These are phyloP conservation scores for Penicillium paneum DNA, from an alignment of 2,329 filamentous ascomycete species.

Conservation along the genomic window DNA sequence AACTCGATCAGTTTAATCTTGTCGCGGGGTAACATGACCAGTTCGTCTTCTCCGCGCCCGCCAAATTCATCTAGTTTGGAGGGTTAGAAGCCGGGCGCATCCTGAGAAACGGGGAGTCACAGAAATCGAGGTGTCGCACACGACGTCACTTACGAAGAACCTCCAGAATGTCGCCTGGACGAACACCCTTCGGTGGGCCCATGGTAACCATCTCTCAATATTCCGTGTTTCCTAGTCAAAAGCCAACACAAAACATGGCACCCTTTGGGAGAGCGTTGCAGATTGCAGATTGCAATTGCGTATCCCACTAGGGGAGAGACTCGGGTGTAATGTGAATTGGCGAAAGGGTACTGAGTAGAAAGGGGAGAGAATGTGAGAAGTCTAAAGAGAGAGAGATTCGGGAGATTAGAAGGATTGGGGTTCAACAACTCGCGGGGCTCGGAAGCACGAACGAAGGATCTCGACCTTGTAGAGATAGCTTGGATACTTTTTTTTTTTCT, in stretches of 20 bases:
- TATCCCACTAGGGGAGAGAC: slow-evolving; percentile 4
- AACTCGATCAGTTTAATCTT: slow-evolving; percentile 62
- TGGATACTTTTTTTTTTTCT: background rate
- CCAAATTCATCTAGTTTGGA: slow-evolving; percentile 75
- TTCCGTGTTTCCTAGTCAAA: slow-evolving; percentile 11
- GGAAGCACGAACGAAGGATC: slow-evolving; percentile 15
- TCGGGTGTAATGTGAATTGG: slow-evolving; percentile 10
- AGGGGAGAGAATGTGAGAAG: slow-evolving; percentile 17
- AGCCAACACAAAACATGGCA: slow-evolving; percentile 30
- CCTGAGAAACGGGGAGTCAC: background rate
- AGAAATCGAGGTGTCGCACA: slow-evolving; percentile 8
- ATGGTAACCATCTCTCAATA: slow-evolving; percentile 10
- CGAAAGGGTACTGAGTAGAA: slow-evolving; percentile 8
- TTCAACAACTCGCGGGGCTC: slow-evolving; percentile 21
- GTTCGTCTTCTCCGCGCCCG: slow-evolving; percentile 87
- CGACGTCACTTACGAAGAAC: slow-evolving; percentile 44
- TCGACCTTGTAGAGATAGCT: slow-evolving; percentile 7
- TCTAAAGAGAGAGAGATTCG: slow-evolving; percentile 12
- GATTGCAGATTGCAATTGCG: slow-evolving; percentile 3
- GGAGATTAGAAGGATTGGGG: slow-evolving; percentile 12
- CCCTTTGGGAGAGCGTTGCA: slow-evolving; percentile 18
- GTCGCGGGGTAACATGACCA: slow-evolving; percentile 76
- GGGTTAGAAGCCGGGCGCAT: slow-evolving; percentile 10
- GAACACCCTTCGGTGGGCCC: slow-evolving; percentile 35
- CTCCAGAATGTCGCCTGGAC: slow-evolving; percentile 43